phyloP scores from a whole-genome alignment of 495 filamentous ascomycete genomes.

The Penicillium subrubescens region DNA sequence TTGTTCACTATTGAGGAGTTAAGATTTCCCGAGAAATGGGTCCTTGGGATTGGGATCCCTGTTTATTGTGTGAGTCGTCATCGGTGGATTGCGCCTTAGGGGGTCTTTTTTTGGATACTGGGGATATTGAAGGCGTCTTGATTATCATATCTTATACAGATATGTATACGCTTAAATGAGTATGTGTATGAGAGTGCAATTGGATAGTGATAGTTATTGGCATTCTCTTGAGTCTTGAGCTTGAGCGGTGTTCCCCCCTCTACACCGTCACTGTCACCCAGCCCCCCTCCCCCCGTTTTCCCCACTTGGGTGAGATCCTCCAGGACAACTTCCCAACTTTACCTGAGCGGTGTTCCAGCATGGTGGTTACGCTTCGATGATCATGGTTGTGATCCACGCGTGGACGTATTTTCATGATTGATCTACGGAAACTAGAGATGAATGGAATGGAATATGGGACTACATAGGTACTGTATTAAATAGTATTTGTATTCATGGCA shows the following conservation, averaged over 20 bases:
- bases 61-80: neutral
- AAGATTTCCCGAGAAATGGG: slow-evolving; percentile 19
- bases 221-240: neutral
- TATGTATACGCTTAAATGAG: no score
- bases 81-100: neutral
- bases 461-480: no score
- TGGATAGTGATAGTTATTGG: neutral
- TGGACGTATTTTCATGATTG: slow-evolving; percentile 1
- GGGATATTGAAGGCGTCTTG: neutral
- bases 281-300: neutral
- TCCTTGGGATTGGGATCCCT: slow-evolving; percentile 15
- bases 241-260: neutral
- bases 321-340: slow-evolving; percentile 16
- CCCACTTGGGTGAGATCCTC: slow-evolving; percentile 12
- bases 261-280: neutral
- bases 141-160: neutral
- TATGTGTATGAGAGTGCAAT: neutral
- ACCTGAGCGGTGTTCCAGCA: slow-evolving; percentile 12
- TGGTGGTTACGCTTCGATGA: slow-evolving; percentile 19
- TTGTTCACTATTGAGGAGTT: neutral
- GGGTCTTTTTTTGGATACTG: neutral
- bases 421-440: no score
- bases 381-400: slow-evolving; percentile 11
- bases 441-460: neutral
- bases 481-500: neutral